Conservation (phyloP, 2,329 filamentous ascomycete genomes). For the Albophoma yamanashiensis region DNA sequence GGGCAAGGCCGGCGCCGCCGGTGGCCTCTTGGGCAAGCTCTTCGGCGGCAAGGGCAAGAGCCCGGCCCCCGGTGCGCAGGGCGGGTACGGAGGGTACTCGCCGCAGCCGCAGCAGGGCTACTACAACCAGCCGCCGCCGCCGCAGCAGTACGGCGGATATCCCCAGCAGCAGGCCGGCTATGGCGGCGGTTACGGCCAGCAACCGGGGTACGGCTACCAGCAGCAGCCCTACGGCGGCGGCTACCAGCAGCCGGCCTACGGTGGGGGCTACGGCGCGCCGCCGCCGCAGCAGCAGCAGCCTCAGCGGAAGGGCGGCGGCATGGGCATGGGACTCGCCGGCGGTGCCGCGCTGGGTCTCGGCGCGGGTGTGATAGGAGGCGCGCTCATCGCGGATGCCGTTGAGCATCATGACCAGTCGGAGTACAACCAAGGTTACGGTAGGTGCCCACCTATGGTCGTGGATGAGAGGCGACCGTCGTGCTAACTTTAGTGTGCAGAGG, state of each 20-base stretch:
- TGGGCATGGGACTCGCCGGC: slow-evolving; percentile 54
- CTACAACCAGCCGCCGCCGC: slow-evolving; percentile 9
- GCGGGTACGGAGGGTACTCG: slow-evolving; percentile 12
- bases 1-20: slow-evolving; percentile 17
- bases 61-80: slow-evolving; percentile 8
- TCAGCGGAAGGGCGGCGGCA: slow-evolving; percentile 27
- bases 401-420: slow-evolving; percentile 49
- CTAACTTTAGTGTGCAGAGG: slow-evolving; percentile 13
- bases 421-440: slow-evolving; percentile 35
- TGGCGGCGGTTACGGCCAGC: slow-evolving; percentile 3
- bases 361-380: slow-evolving; percentile 71
- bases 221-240: slow-evolving; percentile 18
- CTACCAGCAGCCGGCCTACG: slow-evolving; percentile 12
- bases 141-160: slow-evolving; percentile 14
- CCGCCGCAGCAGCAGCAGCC: slow-evolving; percentile 11
- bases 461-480: not conserved
- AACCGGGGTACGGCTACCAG: slow-evolving; percentile 10
- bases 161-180: not conserved
- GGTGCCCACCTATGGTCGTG: slow-evolving; percentile 7
- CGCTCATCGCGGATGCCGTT: slow-evolving; percentile 58
- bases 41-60: slow-evolving; percentile 30
- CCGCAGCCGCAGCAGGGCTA: slow-evolving; percentile 13
- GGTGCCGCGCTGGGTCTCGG: slow-evolving; percentile 72
- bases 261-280: slow-evolving; percentile 1
- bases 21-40: slow-evolving; percentile 42